Base-by-base conservation (phyloP, 2,329 filamentous ascomycete species). In the Scopulariopsis brevicaulis region DNA sequence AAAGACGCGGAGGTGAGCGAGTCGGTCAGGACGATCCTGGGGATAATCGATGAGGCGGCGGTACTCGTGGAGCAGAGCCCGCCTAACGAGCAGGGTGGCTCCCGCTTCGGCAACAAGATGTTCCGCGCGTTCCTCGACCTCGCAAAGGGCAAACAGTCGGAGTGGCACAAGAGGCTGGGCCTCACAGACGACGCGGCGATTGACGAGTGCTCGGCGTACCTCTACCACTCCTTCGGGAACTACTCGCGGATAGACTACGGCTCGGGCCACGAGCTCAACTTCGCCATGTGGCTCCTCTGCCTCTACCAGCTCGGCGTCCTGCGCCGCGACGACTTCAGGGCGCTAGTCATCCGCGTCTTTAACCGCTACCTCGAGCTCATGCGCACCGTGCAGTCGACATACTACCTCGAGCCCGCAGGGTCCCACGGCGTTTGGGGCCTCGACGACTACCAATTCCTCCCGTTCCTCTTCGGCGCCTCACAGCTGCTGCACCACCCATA, bases 351-450 rank as follows among this genome's bases (percentile, higher is more conserved):
- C 53, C 77, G 82, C 59, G 83, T 96, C 58, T 96, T 97, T 69
- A 78, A 83, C 35, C 83, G 84, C 56, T 99, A 99, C 69, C 82
- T 99, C 53, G 73, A 77, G 55, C 78, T 97, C 58, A 96, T 97
- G 91, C 90, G 92, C 57, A 78, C 81, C 25, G 81, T 97, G 18
- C 94, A 99, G 71, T 85, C 84, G 62, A 90, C 90, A 3, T 99
- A 99, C 73, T 99, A 99, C 67, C 85, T 99, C 55, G 94, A 99
- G 67, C 94, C 94, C 2, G 94, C 94, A 0, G 94, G 94, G 15
- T 96, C 93, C 1, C 94, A 99, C 69, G 94, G 94, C 48, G 94
- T 99, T 25, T 99, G 94, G 94, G 94, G 94, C 20, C 77, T 99
- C 1, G 94, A 99, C 66, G 94, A 99, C 70, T 96, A 99, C 73